Base-by-base conservation (phyloP, 2,329 filamentous ascomycete species). In the Alternaria incomplexa region DNA sequence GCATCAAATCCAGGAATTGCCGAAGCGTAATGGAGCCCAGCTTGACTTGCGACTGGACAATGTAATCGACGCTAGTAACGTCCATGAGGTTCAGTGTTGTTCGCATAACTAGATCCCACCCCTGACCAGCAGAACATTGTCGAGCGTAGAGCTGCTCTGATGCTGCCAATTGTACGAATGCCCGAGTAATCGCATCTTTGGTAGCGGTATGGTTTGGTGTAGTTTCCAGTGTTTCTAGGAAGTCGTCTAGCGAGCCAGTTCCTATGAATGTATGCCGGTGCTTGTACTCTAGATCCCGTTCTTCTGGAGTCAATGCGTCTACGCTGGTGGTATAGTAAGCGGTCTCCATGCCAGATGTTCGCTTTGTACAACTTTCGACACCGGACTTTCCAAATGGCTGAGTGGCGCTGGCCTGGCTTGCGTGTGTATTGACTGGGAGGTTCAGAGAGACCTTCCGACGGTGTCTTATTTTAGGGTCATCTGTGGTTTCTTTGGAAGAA, bases 181-280 rank as follows among this genome's bases (percentile, higher is more conserved):
- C 70, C 44, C 67, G 71, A 22, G 65, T 50, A 2, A 73, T 60
- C 5, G 63, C 56, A 4, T 32, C 12, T 48, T 58, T 68, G 1
- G 63, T 67, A 7, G 66, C 70, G 7, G n/a, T 62, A 40, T 65
- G 46, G 3, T 51, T 23, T 1, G 62, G 11, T 1, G 64, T 58
- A 9, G 68, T 50, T 6, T 75, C 72, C 2, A 77, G 65, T 9
- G 61, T 11, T 7, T 70, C 64, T 22, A 77, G 65, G 25, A 74
- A 74, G 47, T 69, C 61, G 45, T 75, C 66, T 1, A 77, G 62
- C 0, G 73, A 77, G 6, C 69, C 71, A 2, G 73, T 73, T 8
- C 74, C 74, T n/a, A 77, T 64, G 44, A 75, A 77, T 2, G 64
- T 76, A 50, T 74, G 73, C n/a, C 73, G 74, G 32, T 75, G 68